Evolutionary conservation across 1,139 yeast genomes (phyloP).

Genomic region (Nakaseomyces sp.): DNA sequence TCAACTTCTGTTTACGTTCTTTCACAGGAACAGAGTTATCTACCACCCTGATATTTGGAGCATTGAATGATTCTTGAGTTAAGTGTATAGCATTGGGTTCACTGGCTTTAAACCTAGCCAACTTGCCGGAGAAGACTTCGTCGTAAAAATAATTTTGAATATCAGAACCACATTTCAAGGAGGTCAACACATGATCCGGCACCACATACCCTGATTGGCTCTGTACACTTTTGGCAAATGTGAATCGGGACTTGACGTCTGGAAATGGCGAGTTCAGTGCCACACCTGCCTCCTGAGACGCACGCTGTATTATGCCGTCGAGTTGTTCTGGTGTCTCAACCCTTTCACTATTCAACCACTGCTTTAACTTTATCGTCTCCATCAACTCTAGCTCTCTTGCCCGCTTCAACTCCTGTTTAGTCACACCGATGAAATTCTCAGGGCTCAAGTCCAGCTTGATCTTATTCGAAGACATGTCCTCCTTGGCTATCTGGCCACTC

Average conservation of each 20-base stretch:
- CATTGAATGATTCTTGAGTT: slow-evolving; percentile 38
- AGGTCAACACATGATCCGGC: slow-evolving; percentile 54
- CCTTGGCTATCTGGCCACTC: slow-evolving; percentile 12
- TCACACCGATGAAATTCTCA: slow-evolving; percentile 27
- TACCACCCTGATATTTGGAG: slow-evolving; percentile 43
- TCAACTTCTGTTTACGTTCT: slow-evolving; percentile 36
- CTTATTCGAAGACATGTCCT: slow-evolving; percentile 5
- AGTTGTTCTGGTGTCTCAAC: slow-evolving; percentile 22
- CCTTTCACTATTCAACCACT: slow-evolving; percentile 33
- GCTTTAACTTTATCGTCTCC: slow-evolving; percentile 19
- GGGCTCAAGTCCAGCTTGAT: slow-evolving; percentile 19
- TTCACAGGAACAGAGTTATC: slow-evolving; percentile 34
- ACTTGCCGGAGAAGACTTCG: slow-evolving; percentile 39
- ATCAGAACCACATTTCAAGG: slow-evolving; percentile 39
- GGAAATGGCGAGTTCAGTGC: slow-evolving; percentile 23
- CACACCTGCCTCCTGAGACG: slow-evolving; percentile 6
- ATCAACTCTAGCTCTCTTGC: slow-evolving; percentile 12
- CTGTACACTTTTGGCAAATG: slow-evolving; percentile 50
- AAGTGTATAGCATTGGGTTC: slow-evolving; percentile 71
- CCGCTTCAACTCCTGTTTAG: slow-evolving; percentile 11
- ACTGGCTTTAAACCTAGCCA: slow-evolving; percentile 46
- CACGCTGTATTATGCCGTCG: slow-evolving; percentile 20
- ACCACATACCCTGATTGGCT: slow-evolving; percentile 52
- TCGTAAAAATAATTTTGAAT: slow-evolving; percentile 40
- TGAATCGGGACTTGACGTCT: slow-evolving; percentile 53